Evolutionary conservation across 1,284 basidiomycete species (phyloP).

Genomic region (Stygiomarasmius scandens): DNA sequence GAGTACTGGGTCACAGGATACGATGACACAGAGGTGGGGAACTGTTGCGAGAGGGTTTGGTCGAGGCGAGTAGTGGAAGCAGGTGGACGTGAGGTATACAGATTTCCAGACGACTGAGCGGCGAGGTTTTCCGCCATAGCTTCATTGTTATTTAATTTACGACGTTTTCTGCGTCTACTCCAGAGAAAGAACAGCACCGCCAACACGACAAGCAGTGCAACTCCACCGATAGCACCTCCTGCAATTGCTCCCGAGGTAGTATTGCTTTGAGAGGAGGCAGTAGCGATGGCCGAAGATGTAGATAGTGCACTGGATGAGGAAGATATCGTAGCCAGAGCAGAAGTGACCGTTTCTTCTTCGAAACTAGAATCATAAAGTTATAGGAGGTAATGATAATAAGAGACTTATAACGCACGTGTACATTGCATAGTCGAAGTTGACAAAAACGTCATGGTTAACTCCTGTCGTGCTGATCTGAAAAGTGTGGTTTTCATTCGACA

Average conservation of each 20-base stretch:
- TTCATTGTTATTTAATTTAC: not conserved
- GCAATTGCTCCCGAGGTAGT: constrained; percentile 23
- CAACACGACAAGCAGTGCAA: constrained; percentile 18
- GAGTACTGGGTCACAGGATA: not conserved
- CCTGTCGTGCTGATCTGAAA: constrained; percentile 26
- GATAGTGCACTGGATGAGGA: no score
- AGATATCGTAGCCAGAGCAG: constrained; percentile 12
- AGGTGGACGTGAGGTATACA: not conserved
- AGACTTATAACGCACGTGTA: constrained; percentile 33
- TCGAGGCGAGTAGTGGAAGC: not conserved
- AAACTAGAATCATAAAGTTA: not conserved
- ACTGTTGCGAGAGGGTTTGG: not conserved
- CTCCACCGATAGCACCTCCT: constrained; percentile 25
- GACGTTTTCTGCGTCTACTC: not conserved
- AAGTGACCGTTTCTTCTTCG: not conserved
- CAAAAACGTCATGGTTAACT: constrained; percentile 24
- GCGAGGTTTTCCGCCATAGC: not conserved
- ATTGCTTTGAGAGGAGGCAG: not conserved
- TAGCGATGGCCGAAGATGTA: no score
- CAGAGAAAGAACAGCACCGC: not conserved
- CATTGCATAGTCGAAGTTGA: constrained; percentile 41
- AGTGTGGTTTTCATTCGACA: constrained; percentile 27
- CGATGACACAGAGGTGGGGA: not conserved
- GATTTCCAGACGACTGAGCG: not conserved
- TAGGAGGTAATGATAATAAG: not conserved